Evolutionary conservation across 2,329 filamentous ascomycete species (phyloP), one percentile per base, ranked within the genome.

Genomic region (Sclerotinia subarctica): DNA sequence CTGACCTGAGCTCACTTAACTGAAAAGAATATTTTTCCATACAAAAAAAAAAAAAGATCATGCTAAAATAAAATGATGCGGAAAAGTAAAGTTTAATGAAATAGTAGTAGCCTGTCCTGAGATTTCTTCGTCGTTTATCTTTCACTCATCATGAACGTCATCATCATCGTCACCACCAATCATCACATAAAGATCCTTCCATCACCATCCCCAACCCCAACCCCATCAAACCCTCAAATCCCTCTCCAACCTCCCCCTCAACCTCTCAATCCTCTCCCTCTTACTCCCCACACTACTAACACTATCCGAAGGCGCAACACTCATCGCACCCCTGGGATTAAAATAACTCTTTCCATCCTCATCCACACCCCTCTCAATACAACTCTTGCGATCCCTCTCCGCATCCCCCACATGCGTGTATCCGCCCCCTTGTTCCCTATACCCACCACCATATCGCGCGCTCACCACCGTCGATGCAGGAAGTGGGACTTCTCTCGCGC

Each of bases 291-390:
- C 81, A 72, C 84, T 86, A 75, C 85, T 88, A 67, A 89, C 86
- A 73, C 86, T 88, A 74, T 89, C 86, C 72, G 82, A 84, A 1
- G 86, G 86, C 54, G 82, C 85, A 47, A 89, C 79, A 72, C 84
- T 87, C 60, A 80, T 82, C 64, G 78, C 77, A 71, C 86, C 84
- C 51, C 84, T 81, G 13, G 53, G 70, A 58, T 68, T 62, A 26
- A 62, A 62, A 51, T 49, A 62, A 26, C 58, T 62, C 26, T 62
- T 62, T 29, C 58, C 58, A 49, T 62, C 58, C 21, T 62, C 58
- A 62, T 62, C 58, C 21, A 62, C 58, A 1, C 58, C 58, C 4
- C 58, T 17, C 8, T 35, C 58, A 21, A 62, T 38, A 38, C 21
- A 38, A 62, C 58, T 62, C 8, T 58, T 58, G 7, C 54, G n/a